phyloP scores from a whole-genome alignment of 306 rosid species.

The Trifolium pratense region DNA sequence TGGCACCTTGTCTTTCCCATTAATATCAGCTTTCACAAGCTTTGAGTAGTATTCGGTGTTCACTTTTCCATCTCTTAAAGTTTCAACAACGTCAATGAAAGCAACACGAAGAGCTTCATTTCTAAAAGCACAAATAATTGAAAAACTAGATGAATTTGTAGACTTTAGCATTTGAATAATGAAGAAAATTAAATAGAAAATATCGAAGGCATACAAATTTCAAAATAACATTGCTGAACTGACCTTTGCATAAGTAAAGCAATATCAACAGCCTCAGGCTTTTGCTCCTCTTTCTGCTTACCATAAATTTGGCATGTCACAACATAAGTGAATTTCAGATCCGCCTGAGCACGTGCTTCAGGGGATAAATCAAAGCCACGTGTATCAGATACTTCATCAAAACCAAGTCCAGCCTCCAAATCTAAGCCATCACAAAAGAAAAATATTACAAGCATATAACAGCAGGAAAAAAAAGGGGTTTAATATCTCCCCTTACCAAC shows the following conservation, averaged over 20 bases:
- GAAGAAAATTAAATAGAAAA: conserved; percentile 20
- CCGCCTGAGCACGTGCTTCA: conserved; percentile 88
- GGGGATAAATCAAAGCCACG: conserved; percentile 80
- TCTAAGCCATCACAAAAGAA: conserved; percentile 46
- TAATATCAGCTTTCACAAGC: conserved; percentile 91
- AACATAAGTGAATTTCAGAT: conserved; percentile 93
- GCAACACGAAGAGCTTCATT: conserved; percentile 98
- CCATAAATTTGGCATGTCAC: conserved; percentile 95
- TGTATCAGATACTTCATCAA: conserved; percentile 64
- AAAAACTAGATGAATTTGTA: conserved; percentile 29
- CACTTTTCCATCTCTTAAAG: conserved; percentile 70
- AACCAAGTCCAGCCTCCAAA: conserved; percentile 72
- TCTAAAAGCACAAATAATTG: conserved; percentile 47
- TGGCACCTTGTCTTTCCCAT: conserved; percentile 86
- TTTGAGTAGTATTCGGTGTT: conserved; percentile 79
- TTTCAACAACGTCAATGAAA: conserved; percentile 85
- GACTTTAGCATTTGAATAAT: conserved; percentile 13
- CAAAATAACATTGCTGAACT: conserved; percentile 31
- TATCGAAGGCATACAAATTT: conserved; percentile 2
- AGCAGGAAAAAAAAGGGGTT: not conserved
- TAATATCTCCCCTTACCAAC: conserved; percentile 64
- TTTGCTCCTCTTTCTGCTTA: conserved; percentile 87
- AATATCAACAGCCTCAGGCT: conserved; percentile 93
- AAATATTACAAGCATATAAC: conserved; percentile 30
- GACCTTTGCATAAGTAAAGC: conserved; percentile 96